Percentiles rank a stretch among this genome's conserved stretches.
Conservation (phyloP, 768 basidiomycete genomes). For the Coprinopsis cinerea region DNA sequence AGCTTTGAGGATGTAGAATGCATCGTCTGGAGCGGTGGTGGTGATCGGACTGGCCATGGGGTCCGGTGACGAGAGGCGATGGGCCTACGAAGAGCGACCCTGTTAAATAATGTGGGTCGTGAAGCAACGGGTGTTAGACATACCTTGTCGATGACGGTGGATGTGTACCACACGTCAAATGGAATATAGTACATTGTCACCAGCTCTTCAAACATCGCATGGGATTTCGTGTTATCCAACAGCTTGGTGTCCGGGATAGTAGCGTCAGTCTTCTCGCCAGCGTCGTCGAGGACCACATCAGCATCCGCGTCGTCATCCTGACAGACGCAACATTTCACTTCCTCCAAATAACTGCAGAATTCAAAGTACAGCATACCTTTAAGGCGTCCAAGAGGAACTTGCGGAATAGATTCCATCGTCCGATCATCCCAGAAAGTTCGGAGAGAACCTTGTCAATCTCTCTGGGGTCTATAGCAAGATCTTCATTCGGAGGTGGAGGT, state of each 20-base stretch:
- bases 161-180: constrained; percentile 88
- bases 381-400: constrained; percentile 79
- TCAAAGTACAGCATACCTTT: constrained; percentile 37
- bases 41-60: constrained; percentile 52
- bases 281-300: too few species aligned
- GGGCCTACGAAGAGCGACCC: constrained; percentile 60
- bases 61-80: constrained; percentile 76
- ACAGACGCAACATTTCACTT: background rate
- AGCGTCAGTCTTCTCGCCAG: constrained; percentile 5
- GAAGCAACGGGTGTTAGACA: constrained; percentile 3
- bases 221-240: constrained; percentile 48
- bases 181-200: constrained; percentile 77
- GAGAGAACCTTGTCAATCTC: constrained; percentile 90
- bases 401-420: constrained; percentile 87
- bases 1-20: constrained; percentile 91
- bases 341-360: background rate
- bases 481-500: constrained; percentile 33
- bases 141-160: constrained; percentile 85
- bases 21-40: constrained; percentile 86
- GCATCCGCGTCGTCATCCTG: constrained; percentile 13
- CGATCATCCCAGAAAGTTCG: constrained; percentile 84
- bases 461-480: constrained; percentile 68
- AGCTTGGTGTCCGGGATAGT: constrained; percentile 17
- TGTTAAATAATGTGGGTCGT: background rate
- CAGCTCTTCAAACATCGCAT: constrained; percentile 57